Evolutionary conservation across 129 eudicot species (phyloP).

Genomic region (Chrysanthemum seticuspe): DNA sequence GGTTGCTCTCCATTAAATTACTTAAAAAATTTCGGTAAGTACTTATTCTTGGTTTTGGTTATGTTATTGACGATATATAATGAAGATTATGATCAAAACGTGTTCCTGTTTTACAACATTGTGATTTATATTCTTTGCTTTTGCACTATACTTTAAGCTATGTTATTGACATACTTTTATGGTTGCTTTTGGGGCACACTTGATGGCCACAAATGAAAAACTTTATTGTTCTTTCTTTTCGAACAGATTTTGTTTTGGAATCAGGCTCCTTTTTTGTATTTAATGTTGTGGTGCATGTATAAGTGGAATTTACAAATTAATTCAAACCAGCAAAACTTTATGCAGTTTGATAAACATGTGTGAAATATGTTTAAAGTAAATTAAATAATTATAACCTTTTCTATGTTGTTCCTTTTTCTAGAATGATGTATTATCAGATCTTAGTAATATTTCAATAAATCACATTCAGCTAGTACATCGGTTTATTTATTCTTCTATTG

Average conservation of each 20-base stretch:
- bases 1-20: slow-evolving; percentile 41
- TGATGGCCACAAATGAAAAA: slow-evolving; percentile 29
- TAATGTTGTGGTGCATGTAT: neutral
- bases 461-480: too few relatives aligned
- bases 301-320: neutral
- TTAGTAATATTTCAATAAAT: too few relatives aligned
- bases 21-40: neutral
- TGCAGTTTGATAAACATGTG: too few relatives aligned
- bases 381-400: too few relatives aligned
- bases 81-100: slow-evolving; percentile 14
- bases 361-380: too few relatives aligned
- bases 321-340: too few relatives aligned
- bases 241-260: slow-evolving; percentile 35
- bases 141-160: slow-evolving; percentile 53
- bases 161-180: slow-evolving; percentile 35
- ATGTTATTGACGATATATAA: slow-evolving; percentile 1
- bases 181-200: slow-evolving; percentile 54
- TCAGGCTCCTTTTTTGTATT: slow-evolving; percentile 36
- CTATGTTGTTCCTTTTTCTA: too few relatives aligned
- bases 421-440: too few relatives aligned
- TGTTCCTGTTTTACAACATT: slow-evolving; percentile 17
- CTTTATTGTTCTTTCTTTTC: slow-evolving; percentile 22
- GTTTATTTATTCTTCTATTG: too few relatives aligned
- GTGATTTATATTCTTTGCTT: slow-evolving; percentile 49
- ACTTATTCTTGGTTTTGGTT: slow-evolving; percentile 20